A percentile compares a stretch with the other conserved stretches of the same genome.
Evolutionary conservation across 352 stramenopile genomes (phyloP).

Genomic region (Pythium utonaiense): DNA sequence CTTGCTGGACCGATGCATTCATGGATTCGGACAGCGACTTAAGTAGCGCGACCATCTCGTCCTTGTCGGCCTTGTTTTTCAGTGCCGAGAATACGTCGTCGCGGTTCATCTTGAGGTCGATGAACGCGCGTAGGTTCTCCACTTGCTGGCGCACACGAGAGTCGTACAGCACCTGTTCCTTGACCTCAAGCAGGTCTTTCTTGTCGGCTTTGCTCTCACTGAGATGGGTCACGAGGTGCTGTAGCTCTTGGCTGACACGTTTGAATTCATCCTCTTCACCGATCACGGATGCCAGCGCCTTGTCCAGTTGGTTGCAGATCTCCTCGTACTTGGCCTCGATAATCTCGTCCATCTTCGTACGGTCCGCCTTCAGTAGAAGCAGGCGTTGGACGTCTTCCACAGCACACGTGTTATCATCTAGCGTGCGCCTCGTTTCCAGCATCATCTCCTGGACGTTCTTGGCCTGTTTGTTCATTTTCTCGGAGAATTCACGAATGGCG

Average conservation of each 20-base stretch:
- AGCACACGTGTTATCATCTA: conserved; percentile 83
- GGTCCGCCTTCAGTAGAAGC: conserved; percentile 75
- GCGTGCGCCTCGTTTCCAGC: conserved; percentile 70
- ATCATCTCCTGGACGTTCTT: conserved; percentile 86
- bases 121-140: conserved; percentile 82
- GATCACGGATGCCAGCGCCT: conserved; percentile 78
- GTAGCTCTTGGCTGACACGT: conserved; percentile 74
- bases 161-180: conserved; percentile 86
- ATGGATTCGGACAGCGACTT: conserved; percentile 81
- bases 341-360: conserved; percentile 81
- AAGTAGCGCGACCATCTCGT: conserved; percentile 77
- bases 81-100: conserved; percentile 81
- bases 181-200: conserved; percentile 82
- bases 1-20: conserved; percentile 74
- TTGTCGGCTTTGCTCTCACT: conserved; percentile 82
- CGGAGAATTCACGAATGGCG: conserved; percentile 69
- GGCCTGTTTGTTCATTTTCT: conserved; percentile 81
- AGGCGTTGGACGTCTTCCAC: conserved; percentile 80
- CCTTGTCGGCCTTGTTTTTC: conserved; percentile 84
- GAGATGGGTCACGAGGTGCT: conserved; percentile 78
- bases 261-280: conserved; percentile 89
- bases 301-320: conserved; percentile 90
- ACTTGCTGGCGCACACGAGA: conserved; percentile 82
- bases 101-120: conserved; percentile 88
- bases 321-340: conserved; percentile 91